phyloP scores from a whole-genome alignment of 345 rosid species.

The Excoecaria agallocha region DNA sequence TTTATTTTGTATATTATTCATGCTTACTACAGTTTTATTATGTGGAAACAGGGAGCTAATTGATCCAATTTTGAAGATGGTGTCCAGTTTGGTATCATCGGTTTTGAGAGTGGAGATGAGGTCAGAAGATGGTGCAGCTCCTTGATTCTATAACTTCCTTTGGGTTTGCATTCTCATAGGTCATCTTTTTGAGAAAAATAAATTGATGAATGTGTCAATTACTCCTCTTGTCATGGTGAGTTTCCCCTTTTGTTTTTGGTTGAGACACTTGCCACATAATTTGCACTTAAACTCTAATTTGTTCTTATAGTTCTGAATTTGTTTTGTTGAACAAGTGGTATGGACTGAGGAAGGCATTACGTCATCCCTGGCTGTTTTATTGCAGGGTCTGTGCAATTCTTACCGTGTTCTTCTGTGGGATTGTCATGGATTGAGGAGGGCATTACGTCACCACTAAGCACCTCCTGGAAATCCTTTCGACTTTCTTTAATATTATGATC shows the following conservation, averaged over 20 bases:
- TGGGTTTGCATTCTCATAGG: conserved; percentile 70
- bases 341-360: background rate
- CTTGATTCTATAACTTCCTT: conserved; percentile 54
- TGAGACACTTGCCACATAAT: background rate
- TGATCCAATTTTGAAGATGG: conserved; percentile 12
- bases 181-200: conserved; percentile 59
- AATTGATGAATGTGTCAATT: conserved; percentile 78
- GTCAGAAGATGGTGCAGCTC: conserved; percentile 34
- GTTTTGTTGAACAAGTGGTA: conserved; percentile 4
- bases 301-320: background rate
- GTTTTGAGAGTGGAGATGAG: conserved; percentile 14
- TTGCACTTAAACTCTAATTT: background rate
- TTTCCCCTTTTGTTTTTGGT: conserved; percentile 11
- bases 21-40: background rate
- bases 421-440: no score
- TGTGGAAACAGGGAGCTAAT: conserved; percentile 25
- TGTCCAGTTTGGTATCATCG: conserved; percentile 25
- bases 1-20: background rate
- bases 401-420: no score
- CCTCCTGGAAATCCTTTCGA: background rate
- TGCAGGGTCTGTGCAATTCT: conserved; percentile 73
- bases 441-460: conserved; percentile 23
- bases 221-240: conserved; percentile 70
- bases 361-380: conserved; percentile 15
- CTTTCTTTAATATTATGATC: background rate